These are phyloP conservation scores for Centella asiatica DNA, from an alignment of 129 eudicot genomes.

Conservation along the genomic window DNA sequence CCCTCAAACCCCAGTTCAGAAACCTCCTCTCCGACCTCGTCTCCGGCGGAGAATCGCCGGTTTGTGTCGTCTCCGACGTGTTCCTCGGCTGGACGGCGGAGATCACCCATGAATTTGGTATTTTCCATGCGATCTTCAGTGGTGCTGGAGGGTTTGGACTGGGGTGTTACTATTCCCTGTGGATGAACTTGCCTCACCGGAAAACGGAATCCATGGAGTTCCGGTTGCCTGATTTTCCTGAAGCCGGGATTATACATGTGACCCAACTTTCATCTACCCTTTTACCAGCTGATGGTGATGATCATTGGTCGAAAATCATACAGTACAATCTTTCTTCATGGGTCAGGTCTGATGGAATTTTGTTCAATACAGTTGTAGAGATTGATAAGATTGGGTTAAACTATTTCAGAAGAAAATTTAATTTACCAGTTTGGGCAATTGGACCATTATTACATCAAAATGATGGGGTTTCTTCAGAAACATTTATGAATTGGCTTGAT, in stretches of 20 bases:
- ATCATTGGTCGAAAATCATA: conserved; percentile 33
- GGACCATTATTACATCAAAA: conserved; percentile 39
- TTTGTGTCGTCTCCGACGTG: conserved; percentile 33
- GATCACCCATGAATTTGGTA: conserved; percentile 29
- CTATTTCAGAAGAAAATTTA: conserved; percentile 47
- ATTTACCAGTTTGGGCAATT: conserved; percentile 47
- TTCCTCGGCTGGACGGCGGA: conserved; percentile 48
- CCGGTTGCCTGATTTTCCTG: conserved; percentile 45
- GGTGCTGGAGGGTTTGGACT: conserved; percentile 34
- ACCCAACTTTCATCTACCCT: conserved; percentile 37
- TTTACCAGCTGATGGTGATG: conserved; percentile 43
- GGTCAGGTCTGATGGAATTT: conserved; percentile 43
- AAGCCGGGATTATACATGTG: conserved; percentile 49
- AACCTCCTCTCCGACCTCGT: conserved; percentile 20
- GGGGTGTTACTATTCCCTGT: conserved; percentile 51
- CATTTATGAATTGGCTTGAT: conserved; percentile 32
- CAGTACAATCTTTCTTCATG: conserved; percentile 26
- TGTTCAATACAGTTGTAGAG: conserved; percentile 56
- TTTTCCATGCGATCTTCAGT: conserved; percentile 31
- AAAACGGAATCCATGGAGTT: conserved; percentile 34
- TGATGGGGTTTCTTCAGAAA: conserved; percentile 4
- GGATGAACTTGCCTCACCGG: conserved; percentile 43
- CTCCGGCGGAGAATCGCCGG: conserved; percentile 14
- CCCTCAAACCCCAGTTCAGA: conserved; percentile 27
- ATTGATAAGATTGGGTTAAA: conserved; percentile 48